phyloP scores from a whole-genome alignment of 1,284 basidiomycete species.

The Schizophyllum amplum region DNA sequence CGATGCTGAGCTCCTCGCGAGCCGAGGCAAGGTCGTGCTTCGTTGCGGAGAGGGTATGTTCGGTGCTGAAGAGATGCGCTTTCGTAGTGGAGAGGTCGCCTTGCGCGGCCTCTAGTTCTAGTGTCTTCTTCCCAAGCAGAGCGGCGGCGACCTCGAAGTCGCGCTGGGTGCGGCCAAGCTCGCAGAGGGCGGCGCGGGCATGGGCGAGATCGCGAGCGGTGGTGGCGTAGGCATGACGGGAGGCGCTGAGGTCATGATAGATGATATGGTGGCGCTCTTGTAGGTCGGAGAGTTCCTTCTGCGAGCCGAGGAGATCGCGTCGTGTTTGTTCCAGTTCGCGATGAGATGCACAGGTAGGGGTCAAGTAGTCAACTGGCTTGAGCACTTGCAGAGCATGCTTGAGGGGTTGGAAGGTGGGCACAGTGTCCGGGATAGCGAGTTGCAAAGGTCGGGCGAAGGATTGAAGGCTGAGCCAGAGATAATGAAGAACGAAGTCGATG shows the following conservation, averaged over 20 bases:
- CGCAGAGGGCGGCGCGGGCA: background rate
- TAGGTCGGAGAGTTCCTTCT: background rate
- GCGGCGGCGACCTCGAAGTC: background rate
- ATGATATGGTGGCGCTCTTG: background rate
- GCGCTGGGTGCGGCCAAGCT: background rate
- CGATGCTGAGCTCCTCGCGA: background rate
- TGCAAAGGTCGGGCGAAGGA: too few relatives aligned
- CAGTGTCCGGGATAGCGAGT: too few relatives aligned
- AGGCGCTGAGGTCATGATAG: too few relatives aligned
- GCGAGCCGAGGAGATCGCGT: too few relatives aligned
- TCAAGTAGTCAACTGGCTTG: too few relatives aligned
- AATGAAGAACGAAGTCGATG: too few relatives aligned
- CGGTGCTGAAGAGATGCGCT: background rate
- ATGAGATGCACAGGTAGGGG: too few relatives aligned
- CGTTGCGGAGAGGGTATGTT: background rate
- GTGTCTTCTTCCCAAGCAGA: background rate
- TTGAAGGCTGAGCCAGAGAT: too few relatives aligned
- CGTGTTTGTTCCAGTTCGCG: too few relatives aligned
- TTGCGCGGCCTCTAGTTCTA: background rate
- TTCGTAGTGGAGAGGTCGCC: background rate
- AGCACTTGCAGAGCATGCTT: too few relatives aligned
- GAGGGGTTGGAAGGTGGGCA: too few relatives aligned
- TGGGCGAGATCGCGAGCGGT: background rate
- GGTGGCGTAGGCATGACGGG: background rate
- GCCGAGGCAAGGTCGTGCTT: background rate